These are phyloP conservation scores for Xylona heveae DNA, from an alignment of 495 filamentous ascomycete species.

Conservation along the genomic window DNA sequence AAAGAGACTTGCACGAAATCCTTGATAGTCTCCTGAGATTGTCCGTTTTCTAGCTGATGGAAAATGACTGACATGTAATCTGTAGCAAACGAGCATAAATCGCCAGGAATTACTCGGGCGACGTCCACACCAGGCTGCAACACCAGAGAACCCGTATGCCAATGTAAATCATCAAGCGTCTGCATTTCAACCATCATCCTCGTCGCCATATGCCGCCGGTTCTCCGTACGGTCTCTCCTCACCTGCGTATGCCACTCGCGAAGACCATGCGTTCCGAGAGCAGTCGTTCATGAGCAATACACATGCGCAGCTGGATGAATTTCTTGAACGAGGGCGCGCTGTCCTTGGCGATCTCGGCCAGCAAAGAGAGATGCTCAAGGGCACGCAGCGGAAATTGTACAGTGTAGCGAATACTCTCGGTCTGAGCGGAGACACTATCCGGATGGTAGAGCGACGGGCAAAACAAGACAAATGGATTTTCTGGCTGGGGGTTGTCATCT, in stretches of 20 bases:
- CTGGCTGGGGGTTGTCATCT: conserved; percentile 68
- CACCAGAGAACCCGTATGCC: conserved; percentile 90
- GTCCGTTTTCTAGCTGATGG: neutral
- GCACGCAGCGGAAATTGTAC: conserved; percentile 75
- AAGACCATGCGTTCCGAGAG: conserved; percentile 73
- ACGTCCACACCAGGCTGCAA: conserved; percentile 66
- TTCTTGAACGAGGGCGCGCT: conserved; percentile 71
- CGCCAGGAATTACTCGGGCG: conserved; percentile 73
- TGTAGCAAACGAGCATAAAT: conserved; percentile 42
- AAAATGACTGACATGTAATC: conserved; percentile 8
- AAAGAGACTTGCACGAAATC: neutral
- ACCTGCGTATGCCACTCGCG: conserved; percentile 39
- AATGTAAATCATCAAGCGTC: conserved; percentile 13
- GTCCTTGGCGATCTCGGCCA: conserved; percentile 76
- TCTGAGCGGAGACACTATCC: conserved; percentile 84
- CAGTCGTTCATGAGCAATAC: conserved; percentile 67
- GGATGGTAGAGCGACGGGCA: conserved; percentile 82
- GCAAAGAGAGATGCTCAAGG: conserved; percentile 87
- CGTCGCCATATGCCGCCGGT: conserved; percentile 25
- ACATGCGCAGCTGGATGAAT: conserved; percentile 73
- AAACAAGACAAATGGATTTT: conserved; percentile 98
- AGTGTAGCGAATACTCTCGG: conserved; percentile 87
- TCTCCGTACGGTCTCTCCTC: too few species aligned
- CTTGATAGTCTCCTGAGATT: neutral
- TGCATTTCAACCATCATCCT: conserved; percentile 5